Evolutionary conservation across 306 rosid genomes (phyloP).

Genomic region (Sicyos edulis): DNA sequence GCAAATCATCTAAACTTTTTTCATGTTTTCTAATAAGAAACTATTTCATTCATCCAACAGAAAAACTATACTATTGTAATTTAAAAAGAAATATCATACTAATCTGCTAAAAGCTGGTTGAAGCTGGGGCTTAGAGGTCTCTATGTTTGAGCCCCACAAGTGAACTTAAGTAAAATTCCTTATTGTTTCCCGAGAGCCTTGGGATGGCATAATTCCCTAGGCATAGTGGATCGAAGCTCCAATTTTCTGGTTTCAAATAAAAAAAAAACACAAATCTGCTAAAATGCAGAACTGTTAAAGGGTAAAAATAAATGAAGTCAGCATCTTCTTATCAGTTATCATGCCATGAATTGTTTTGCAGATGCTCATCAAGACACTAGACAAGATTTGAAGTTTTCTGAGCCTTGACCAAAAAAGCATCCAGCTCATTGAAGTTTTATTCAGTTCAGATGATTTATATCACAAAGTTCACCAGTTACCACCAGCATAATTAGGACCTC

Average conservation of each 20-base stretch:
- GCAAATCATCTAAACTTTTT: too few species aligned
- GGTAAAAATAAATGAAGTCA: neutral
- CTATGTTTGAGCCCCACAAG: too few species aligned
- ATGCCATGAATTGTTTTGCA: slow-evolving; percentile 4
- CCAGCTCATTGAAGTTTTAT: neutral
- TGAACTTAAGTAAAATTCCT: too few species aligned
- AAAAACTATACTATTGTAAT: neutral
- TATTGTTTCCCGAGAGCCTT: too few species aligned
- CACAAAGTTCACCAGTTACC: neutral
- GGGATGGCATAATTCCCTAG: too few species aligned
- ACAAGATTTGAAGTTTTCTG: neutral
- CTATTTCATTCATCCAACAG: too few species aligned
- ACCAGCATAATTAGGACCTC: neutral
- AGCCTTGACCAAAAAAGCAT: neutral
- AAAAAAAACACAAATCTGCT: too few species aligned
- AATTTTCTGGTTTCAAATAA: too few species aligned
- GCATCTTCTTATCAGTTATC: neutral
- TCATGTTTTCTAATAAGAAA: too few species aligned
- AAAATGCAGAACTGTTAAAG: neutral
- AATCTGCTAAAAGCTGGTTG: neutral
- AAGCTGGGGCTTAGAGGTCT: too few species aligned
- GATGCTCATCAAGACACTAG: neutral
- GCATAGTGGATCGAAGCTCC: too few species aligned
- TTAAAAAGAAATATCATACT: too few species aligned
- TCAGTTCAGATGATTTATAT: neutral